phyloP scores from a whole-genome alignment of 768 basidiomycete species.

The Pleurotus djamor region DNA sequence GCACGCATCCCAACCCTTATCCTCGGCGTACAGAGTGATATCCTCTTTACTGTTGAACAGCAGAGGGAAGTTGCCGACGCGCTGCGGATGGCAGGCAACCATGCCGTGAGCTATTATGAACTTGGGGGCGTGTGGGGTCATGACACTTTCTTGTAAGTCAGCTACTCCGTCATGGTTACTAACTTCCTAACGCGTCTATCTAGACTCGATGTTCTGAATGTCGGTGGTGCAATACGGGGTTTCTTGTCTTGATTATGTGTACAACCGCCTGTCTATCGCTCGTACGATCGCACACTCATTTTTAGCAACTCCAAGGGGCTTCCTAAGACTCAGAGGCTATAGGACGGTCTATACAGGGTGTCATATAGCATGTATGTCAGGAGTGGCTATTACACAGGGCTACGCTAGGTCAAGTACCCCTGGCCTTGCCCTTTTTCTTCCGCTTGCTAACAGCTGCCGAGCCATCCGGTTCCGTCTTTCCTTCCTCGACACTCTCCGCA shows the following conservation, averaged over 20 bases:
- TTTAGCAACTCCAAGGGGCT: background rate
- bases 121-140: constrained; percentile 99
- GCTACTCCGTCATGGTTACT: background rate
- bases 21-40: constrained; percentile 95
- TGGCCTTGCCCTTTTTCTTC: background rate
- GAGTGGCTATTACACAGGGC: background rate
- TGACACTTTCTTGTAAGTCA: constrained; percentile 88
- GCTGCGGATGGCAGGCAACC: constrained; percentile 85
- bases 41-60: constrained; percentile 96
- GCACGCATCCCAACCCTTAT: constrained; percentile 78
- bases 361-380: too few relatives aligned
- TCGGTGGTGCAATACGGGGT: constrained; percentile 88
- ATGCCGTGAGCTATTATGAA: constrained; percentile 92
- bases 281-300: background rate
- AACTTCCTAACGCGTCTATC: constrained; percentile 2
- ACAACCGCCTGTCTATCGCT: too few relatives aligned
- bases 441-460: background rate
- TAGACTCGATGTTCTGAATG: constrained; percentile 84
- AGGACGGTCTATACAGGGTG: too few relatives aligned
- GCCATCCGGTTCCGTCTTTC: background rate
- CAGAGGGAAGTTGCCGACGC: constrained; percentile 95
- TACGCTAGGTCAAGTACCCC: background rate
- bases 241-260: constrained; percentile 59
- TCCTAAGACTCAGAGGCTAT: background rate
- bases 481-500: background rate